Percentiles rank a stretch among this genome's conserved stretches.
phyloP scores from a whole-genome alignment of 192 early-diverging fungal species.

The Mortierella antarctica region DNA sequence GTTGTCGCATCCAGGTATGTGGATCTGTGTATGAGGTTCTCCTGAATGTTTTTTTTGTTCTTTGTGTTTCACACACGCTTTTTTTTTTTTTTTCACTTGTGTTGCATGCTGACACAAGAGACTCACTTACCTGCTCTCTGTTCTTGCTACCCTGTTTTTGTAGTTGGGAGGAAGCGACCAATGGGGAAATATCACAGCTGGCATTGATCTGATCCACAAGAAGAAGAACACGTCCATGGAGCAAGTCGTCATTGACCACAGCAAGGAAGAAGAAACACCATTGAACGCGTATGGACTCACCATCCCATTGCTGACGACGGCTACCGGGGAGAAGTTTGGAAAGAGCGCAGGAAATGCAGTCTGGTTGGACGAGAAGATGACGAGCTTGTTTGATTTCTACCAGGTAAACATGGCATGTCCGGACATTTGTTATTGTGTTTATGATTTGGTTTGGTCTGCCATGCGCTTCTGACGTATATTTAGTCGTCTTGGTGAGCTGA shows the following conservation, averaged over 20 bases:
- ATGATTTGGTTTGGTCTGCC: neutral
- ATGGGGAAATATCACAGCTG: constrained; percentile 97
- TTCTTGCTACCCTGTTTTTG: neutral
- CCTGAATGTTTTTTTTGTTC: neutral
- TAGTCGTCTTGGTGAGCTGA: neutral
- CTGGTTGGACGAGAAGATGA: constrained; percentile 87
- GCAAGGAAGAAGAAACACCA: neutral
- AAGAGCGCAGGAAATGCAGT: constrained; percentile 97
- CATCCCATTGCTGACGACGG: constrained; percentile 85
- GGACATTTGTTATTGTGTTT: neutral
- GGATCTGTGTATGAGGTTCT: neutral
- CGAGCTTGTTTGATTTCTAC: constrained; percentile 91
- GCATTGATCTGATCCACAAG: constrained; percentile 89
- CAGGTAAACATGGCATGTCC: constrained; percentile 66
- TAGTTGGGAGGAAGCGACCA: constrained; percentile 95
- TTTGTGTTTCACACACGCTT: neutral
- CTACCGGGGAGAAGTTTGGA: constrained; percentile 96
- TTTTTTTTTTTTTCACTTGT: too few species aligned
- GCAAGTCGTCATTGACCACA: constrained; percentile 32
- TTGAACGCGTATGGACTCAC: constrained; percentile 83
- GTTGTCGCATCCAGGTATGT: constrained; percentile 73
- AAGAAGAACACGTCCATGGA: constrained; percentile 52
- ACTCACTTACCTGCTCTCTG: neutral
- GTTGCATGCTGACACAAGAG: too few species aligned
- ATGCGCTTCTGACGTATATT: neutral